Evolutionary conservation across 257 asterid species (phyloP).

Genomic region (Nicotiana benthamiana): DNA sequence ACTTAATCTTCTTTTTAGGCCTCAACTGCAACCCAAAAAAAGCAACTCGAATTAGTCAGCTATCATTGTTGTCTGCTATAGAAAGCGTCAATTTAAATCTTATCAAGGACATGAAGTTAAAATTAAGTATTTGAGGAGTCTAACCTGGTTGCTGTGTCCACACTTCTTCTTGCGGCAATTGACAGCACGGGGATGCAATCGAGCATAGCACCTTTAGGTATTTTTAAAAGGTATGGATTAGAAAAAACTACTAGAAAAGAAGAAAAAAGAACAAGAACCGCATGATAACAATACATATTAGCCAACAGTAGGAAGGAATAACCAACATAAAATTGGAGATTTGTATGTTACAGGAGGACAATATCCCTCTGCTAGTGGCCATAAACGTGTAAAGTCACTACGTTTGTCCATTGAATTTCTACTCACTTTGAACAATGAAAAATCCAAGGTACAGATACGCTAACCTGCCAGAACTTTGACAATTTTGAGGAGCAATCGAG

Average conservation of each 20-base stretch:
- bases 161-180: slow-evolving; percentile 17
- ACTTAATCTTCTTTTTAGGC: slow-evolving; percentile 6
- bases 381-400: neutral
- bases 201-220: slow-evolving; percentile 8
- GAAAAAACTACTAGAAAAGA: neutral
- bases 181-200: slow-evolving; percentile 13
- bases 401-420: neutral
- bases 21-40: neutral
- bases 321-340: neutral
- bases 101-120: neutral
- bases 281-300: neutral
- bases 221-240: neutral
- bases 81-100: neutral
- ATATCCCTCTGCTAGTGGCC: neutral
- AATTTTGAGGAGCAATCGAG: neutral
- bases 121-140: neutral
- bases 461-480: neutral
- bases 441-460: neutral
- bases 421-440: neutral
- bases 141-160: slow-evolving; percentile 15
- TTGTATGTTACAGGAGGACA: neutral
- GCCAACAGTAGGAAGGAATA: neutral
- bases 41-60: no score
- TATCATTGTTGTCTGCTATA: neutral
- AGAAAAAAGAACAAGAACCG: neutral